These are phyloP conservation scores for Kwoniella newhampshirensis DNA, from an alignment of 768 basidiomycete genomes.

Conservation along the genomic window DNA sequence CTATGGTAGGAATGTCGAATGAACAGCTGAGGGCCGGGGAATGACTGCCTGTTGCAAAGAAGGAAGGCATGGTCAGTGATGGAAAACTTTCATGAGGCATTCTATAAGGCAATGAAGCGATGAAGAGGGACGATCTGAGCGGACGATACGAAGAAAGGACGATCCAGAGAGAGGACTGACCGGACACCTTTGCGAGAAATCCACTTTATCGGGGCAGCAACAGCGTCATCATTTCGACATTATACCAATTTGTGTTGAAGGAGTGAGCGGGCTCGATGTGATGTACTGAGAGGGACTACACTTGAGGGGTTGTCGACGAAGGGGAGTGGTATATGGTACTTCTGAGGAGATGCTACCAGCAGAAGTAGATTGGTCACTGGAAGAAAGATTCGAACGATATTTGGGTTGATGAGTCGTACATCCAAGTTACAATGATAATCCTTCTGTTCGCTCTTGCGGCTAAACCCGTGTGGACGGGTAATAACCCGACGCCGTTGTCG, in stretches of 20 bases:
- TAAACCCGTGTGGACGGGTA: no score
- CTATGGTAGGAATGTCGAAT: not conserved
- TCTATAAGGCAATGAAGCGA: not conserved
- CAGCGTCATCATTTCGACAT: slow-evolving; percentile 27
- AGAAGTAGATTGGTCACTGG: no score
- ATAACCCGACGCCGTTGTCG: no score
- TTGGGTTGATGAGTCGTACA: no score
- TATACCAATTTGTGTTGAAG: not conserved
- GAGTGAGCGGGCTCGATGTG: not conserved
- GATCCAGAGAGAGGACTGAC: slow-evolving; percentile 13
- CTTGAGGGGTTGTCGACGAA: no score
- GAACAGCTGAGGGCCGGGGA: slow-evolving; percentile 15
- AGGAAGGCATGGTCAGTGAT: not conserved
- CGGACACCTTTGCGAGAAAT: slow-evolving; percentile 25
- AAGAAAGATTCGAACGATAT: no score
- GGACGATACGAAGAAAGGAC: no score
- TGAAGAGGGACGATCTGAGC: not conserved
- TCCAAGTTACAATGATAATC: no score
- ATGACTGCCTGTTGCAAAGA: slow-evolving; percentile 21
- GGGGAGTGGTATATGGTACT: no score
- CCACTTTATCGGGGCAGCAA: slow-evolving; percentile 18
- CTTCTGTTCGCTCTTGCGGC: no score
- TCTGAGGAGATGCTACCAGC: no score
- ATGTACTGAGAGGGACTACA: no score
- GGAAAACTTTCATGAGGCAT: not conserved